Conservation (phyloP, 2,329 filamentous ascomycete species). For the Knufia fluminis region DNA sequence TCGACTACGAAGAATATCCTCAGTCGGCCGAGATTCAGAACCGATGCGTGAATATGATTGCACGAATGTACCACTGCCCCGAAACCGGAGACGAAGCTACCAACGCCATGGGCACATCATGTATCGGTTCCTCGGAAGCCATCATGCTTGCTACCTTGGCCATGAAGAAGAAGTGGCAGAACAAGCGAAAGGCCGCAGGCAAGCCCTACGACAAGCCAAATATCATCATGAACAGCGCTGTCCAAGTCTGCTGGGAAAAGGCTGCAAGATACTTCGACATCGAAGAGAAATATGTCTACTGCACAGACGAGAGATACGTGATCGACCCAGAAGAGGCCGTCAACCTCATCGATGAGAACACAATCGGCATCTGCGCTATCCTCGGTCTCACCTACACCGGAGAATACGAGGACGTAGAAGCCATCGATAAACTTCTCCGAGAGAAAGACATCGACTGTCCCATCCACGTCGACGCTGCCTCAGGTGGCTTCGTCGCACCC, state of each 20-base stretch:
- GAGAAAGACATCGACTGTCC: constrained; percentile 67
- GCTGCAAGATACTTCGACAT: constrained; percentile 82
- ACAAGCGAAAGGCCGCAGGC: constrained; percentile 70
- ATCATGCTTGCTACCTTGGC: constrained; percentile 53
- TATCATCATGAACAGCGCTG: constrained; percentile 89
- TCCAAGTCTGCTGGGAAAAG: constrained; percentile 98
- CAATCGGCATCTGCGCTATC: constrained; percentile 86
- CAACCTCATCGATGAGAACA: constrained; percentile 57
- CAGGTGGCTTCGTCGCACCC: constrained; percentile 84
- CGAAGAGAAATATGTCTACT: constrained; percentile 71
- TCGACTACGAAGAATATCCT: constrained; percentile 78
- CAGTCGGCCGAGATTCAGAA: constrained; percentile 80
- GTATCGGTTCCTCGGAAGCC: constrained; percentile 75
- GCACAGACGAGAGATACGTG: constrained; percentile 51
- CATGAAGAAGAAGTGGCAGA: constrained; percentile 94
- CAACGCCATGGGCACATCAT: constrained; percentile 74
- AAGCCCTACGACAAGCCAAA: constrained; percentile 76
- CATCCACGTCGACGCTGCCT: constrained; percentile 90
- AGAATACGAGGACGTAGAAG: constrained; percentile 89
- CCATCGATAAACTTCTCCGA: constrained; percentile 76
- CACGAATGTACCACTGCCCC: constrained; percentile 76
- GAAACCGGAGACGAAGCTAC: constrained; percentile 35
- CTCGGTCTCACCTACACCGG: constrained; percentile 91
- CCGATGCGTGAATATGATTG: constrained; percentile 86
- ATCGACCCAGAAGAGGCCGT: constrained; percentile 56